Conservation (phyloP, 164 flowering plant genomes). For the Umbellularia californica region DNA sequence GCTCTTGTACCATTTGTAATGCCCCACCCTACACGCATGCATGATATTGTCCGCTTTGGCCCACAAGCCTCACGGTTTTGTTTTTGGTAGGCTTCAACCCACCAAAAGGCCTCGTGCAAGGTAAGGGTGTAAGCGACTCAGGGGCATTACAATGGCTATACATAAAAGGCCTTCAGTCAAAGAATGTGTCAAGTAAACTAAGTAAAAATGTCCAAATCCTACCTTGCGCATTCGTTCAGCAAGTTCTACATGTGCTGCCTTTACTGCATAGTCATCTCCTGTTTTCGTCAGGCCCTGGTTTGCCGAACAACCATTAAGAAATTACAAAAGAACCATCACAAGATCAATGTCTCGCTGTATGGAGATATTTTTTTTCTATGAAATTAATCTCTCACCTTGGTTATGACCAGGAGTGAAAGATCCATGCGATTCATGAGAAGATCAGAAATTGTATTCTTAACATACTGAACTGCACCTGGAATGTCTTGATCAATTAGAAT, state of each 20-base stretch:
- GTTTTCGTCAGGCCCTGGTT: constrained; percentile 91
- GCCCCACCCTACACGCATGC: too few relatives aligned
- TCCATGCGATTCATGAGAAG: constrained; percentile 99
- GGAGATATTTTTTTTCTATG: not conserved
- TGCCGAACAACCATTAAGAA: not conserved
- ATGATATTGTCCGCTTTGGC: too few relatives aligned
- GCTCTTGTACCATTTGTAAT: too few relatives aligned
- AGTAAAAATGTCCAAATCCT: constrained; percentile 8
- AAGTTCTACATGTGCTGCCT: constrained; percentile 97
- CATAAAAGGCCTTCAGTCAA: too few relatives aligned
- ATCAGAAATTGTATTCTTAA: constrained; percentile 90
- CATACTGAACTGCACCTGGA: constrained; percentile 92
- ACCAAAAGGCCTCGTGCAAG: too few relatives aligned
- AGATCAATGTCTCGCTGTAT: not conserved
- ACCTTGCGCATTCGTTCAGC: constrained; percentile 99
- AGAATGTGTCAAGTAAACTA: not conserved
- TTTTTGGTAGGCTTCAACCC: too few relatives aligned
- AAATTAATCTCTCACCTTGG: constrained; percentile 54
- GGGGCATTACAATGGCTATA: not conserved
- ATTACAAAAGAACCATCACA: not conserved
- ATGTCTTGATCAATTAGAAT: constrained; percentile 82
- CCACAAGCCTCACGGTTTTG: too few relatives aligned
- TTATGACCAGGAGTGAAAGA: constrained; percentile 90
- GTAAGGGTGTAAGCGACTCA: too few relatives aligned
- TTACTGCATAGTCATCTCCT: constrained; percentile 95